Evolutionary conservation across 352 stramenopile species (phyloP).

Genomic region (Phytophthora chlamydospora): DNA sequence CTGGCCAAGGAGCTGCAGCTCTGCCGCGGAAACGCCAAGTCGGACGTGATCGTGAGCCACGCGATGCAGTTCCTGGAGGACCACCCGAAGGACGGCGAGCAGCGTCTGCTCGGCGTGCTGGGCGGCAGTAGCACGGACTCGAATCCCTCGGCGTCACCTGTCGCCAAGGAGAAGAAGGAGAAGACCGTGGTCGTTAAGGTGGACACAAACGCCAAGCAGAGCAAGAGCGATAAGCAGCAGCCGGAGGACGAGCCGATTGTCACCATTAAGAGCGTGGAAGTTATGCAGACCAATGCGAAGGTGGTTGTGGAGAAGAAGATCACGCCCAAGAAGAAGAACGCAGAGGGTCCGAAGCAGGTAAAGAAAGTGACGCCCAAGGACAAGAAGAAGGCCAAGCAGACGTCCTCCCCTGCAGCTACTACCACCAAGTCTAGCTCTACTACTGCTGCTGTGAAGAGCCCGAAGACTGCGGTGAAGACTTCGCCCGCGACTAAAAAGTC

Average conservation of each 20-base stretch:
- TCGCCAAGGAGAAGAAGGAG: slow-evolving; percentile 14
- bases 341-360: not conserved
- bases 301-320: slow-evolving; percentile 13
- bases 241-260: slow-evolving; percentile 25
- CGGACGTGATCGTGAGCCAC: slow-evolving; percentile 63
- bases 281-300: slow-evolving; percentile 3
- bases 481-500: slow-evolving; percentile 19
- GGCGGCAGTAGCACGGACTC: slow-evolving; percentile 13
- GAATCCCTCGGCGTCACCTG: slow-evolving; percentile 19
- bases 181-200: slow-evolving; percentile 11
- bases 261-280: slow-evolving; percentile 10
- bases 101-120: slow-evolving; percentile 39
- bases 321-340: slow-evolving; percentile 18
- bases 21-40: slow-evolving; percentile 72
- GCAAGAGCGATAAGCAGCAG: slow-evolving; percentile 20
- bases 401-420: not conserved
- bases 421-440: slow-evolving; percentile 5
- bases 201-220: slow-evolving; percentile 15
- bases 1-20: slow-evolving; percentile 70
- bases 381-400: slow-evolving; percentile 27
- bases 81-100: slow-evolving; percentile 45
- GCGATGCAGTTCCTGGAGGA: slow-evolving; percentile 48
- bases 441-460: slow-evolving; percentile 15
- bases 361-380: slow-evolving; percentile 14
- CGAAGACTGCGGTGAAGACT: slow-evolving; percentile 3